Base-by-base conservation (phyloP, 345 rosid species). In the Aethionema arabicum region DNA sequence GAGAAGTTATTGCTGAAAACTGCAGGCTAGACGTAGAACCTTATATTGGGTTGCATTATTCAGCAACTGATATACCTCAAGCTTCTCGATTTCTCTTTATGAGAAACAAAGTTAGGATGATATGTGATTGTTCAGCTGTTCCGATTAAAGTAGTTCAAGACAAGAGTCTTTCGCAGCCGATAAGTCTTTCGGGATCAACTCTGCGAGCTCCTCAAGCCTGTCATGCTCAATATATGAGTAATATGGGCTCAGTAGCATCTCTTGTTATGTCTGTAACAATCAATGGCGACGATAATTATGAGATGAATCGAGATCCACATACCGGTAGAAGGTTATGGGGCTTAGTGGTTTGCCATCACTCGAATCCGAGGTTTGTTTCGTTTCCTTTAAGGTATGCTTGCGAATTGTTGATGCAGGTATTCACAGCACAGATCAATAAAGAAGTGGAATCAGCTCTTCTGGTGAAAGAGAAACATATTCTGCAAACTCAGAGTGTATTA, bases 41-140 rank as follows among this genome's bases (percentile, higher is more conserved):
- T 12, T 86, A 85, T 68, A 80, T 83, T 10, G 96, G 95, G 49
- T 75, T 86, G 72, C 95, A 85, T 82, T 89, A 79, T 63, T 90
- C 96, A 0, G 91, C 95, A 35, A 89, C 91, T 37, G 96, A 89
- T 78, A 89, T 89, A 56, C 95, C 96, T 0, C 95, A 89, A 74
- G 95, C 96, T 48, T 84, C 95, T 13, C 77, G 96, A 31, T 89
- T 84, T 68, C 84, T 89, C 33, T 86, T 89, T 72, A 80, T 86
- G 83, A 85, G 82, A 63, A 89, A 86, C 67, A 86, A 85, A 81
- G 86, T 86, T 42, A 82, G 96, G 71, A 86, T 89, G 90, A 86
- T 89, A 59, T 84, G 91, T 36, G 95, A 86, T 75, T 87, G 91
- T 70, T 68, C 70, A 11, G 82, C 88, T 8, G 60, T 56, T 33